A percentile compares a stretch with the other conserved stretches of the same genome.
Conservation (phyloP, 345 rosid species). For the Excoecaria cochinchinensis region DNA sequence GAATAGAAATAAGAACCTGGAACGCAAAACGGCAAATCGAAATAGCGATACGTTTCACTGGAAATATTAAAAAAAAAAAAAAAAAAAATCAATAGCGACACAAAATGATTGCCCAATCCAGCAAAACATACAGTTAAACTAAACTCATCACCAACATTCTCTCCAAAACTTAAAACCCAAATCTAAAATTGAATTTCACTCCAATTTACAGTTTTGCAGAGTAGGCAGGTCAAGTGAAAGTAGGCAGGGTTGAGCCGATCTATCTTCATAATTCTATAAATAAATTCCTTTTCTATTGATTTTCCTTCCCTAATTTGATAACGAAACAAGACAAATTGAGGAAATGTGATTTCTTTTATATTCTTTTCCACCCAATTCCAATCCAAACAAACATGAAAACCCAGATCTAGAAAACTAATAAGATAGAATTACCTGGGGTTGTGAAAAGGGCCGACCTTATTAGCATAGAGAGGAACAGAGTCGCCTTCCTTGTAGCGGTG, state of each 20-base stretch:
- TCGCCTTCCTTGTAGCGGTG: constrained; percentile 72
- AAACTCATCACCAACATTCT: background rate
- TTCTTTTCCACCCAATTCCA: no score
- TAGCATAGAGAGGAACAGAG: constrained; percentile 68
- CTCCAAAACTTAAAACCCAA: background rate
- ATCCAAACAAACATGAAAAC: background rate
- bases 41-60: constrained; percentile 27
- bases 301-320: no score
- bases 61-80: background rate
- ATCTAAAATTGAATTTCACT: background rate
- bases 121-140: background rate
- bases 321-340: no score
- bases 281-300: no score
- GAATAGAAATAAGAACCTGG: constrained; percentile 40
- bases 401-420: background rate
- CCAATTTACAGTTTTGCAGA: no score
- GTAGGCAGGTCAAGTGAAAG: background rate
- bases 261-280: no score
- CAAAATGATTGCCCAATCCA: background rate
- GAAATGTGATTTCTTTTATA: no score
- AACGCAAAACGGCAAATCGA: constrained; percentile 55
- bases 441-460: constrained; percentile 81
- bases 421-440: constrained; percentile 55
- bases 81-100: background rate
- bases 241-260: no score